phyloP scores from a whole-genome alignment of 139 green algal genomes.

The Microglena sp. region DNA sequence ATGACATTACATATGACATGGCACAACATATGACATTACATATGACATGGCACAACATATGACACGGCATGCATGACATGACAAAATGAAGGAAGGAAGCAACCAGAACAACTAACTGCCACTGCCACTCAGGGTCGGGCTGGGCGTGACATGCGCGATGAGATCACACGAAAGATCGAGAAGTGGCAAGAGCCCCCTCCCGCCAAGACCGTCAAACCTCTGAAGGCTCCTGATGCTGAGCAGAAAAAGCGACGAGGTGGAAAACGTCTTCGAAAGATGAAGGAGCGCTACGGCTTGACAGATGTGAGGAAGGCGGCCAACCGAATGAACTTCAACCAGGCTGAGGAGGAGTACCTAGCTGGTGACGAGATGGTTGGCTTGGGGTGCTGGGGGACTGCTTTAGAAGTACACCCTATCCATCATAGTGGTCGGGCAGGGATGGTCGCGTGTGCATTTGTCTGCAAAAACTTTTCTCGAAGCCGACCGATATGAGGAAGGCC shows the following conservation, averaged over 20 bases:
- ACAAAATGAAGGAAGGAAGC: too few species aligned
- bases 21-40: too few species aligned
- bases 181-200: constrained; percentile 98
- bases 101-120: too few species aligned
- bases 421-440: not conserved
- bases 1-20: too few species aligned
- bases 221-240: constrained; percentile 80
- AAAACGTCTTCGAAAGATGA: constrained; percentile 79
- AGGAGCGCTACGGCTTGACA: constrained; percentile 61
- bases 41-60: too few species aligned
- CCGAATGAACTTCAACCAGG: constrained; percentile 85
- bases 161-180: constrained; percentile 87
- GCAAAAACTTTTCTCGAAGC: not conserved
- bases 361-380: constrained; percentile 82
- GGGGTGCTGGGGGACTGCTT: not conserved
- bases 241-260: constrained; percentile 86
- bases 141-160: constrained; percentile 45
- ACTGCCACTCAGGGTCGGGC: too few species aligned
- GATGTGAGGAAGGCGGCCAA: constrained; percentile 85
- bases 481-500: constrained; percentile 71
- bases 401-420: not conserved
- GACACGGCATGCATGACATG: too few species aligned
- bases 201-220: constrained; percentile 78
- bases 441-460: not conserved
- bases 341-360: constrained; percentile 89